phyloP scores from a whole-genome alignment of 768 basidiomycete genomes.

The Coprinellus micaceus region DNA sequence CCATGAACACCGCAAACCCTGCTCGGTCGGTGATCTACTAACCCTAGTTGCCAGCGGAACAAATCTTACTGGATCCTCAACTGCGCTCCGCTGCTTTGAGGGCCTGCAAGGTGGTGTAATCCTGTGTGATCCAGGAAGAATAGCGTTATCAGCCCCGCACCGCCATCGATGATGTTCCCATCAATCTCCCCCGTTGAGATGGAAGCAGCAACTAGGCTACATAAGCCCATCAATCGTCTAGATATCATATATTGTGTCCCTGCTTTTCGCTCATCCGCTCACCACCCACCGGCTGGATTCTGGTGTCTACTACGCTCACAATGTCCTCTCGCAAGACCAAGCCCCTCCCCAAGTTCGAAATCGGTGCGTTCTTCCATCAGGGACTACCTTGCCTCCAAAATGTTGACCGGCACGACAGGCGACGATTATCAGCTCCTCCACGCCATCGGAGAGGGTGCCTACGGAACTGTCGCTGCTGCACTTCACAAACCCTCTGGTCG shows the following conservation, averaged over 20 bases:
- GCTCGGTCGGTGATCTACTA: too few relatives aligned
- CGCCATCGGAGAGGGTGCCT: constrained; percentile 81
- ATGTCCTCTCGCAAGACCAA: constrained; percentile 63
- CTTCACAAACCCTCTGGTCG: constrained; percentile 76
- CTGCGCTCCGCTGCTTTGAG: too few relatives aligned
- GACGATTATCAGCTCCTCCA: constrained; percentile 73
- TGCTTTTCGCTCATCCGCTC: constrained; percentile 7
- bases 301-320: constrained; percentile 30
- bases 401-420: constrained; percentile 35
- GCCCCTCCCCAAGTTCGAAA: constrained; percentile 70
- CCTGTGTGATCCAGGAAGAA: too few relatives aligned
- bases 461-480: constrained; percentile 88
- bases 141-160: not conserved
- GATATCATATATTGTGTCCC: not conserved
- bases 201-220: constrained; percentile 3
- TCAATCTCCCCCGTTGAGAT: constrained; percentile 5
- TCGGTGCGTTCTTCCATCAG: constrained; percentile 39
- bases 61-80: too few relatives aligned
- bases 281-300: constrained; percentile 45
- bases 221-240: not conserved
- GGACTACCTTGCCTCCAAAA: not conserved
- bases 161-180: constrained; percentile 1
- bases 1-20: too few relatives aligned
- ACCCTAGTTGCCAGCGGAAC: too few relatives aligned
- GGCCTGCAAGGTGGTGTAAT: too few relatives aligned